These are phyloP conservation scores for Xylaria sp. DNA, from an alignment of 2,329 filamentous ascomycete genomes.

Conservation along the genomic window DNA sequence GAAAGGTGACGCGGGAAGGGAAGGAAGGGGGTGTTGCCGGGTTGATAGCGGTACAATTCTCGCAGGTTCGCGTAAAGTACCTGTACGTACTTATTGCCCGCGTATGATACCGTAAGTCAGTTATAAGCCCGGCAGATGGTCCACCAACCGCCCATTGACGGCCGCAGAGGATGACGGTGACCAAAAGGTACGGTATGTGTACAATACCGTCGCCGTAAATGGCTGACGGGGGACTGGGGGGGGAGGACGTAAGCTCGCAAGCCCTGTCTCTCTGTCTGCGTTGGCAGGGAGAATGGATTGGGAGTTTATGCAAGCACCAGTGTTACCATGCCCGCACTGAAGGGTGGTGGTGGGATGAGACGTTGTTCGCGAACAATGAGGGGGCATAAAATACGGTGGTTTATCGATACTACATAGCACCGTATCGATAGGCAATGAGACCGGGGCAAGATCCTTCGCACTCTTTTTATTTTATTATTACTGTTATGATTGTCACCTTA, in stretches of 20 bases:
- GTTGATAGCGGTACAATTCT: slow-evolving; percentile 22
- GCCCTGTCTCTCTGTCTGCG: no score
- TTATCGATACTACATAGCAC: slow-evolving; percentile 27
- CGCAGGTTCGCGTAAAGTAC: not conserved
- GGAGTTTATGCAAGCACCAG: not conserved
- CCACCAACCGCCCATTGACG: no score
- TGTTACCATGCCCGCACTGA: slow-evolving; percentile 5
- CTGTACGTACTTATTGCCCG: not conserved
- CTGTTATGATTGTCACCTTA: not conserved
- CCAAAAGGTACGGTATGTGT: not conserved
- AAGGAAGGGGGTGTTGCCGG: slow-evolving; percentile 28
- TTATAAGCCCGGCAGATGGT: not conserved
- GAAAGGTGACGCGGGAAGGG: slow-evolving; percentile 15
- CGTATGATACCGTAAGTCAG: not conserved
- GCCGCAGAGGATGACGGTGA: not conserved
- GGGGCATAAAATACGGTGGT: slow-evolving; percentile 10
- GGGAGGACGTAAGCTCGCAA: no score
- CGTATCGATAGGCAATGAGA: slow-evolving; percentile 19
- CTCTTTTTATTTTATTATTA: slow-evolving; percentile 7
- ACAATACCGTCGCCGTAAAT: not conserved
- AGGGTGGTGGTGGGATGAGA: slow-evolving; percentile 24
- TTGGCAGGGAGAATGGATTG: not conserved
- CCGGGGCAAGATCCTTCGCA: slow-evolving; percentile 1
- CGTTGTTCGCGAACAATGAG: slow-evolving; percentile 29
- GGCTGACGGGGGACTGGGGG: no score